These are phyloP conservation scores for Hypoxylon lienhwacheense DNA, from an alignment of 495 filamentous ascomycete species.

Conservation along the genomic window DNA sequence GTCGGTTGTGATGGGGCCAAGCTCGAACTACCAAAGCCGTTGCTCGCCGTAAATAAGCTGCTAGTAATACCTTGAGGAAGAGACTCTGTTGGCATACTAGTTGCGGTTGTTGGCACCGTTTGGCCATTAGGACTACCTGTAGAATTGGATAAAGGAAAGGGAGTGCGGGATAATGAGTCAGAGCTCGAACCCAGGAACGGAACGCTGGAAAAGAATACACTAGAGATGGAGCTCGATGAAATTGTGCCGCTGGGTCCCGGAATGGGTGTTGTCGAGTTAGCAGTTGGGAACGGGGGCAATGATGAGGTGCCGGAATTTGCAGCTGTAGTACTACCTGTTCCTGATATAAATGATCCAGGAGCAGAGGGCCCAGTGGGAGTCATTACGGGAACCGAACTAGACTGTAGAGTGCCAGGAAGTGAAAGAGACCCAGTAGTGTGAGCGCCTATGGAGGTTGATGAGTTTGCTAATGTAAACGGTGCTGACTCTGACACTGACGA, in stretches of 20 bases:
- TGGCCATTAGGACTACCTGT: slow-evolving; percentile 12
- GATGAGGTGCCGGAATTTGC: slow-evolving; percentile 2
- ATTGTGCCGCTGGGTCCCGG: neutral
- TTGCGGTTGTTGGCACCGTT: slow-evolving; percentile 8
- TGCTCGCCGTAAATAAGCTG: neutral
- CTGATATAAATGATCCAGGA: neutral
- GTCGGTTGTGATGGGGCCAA: slow-evolving; percentile 4
- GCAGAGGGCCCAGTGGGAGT: slow-evolving; percentile 2
- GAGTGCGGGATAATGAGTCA: slow-evolving; percentile 2
- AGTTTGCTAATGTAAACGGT: slow-evolving; percentile 30
- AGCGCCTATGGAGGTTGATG: slow-evolving; percentile 9
- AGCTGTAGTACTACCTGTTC: neutral
- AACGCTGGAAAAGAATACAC: neutral
- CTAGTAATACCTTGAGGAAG: neutral
- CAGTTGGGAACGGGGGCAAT: slow-evolving; percentile 13
- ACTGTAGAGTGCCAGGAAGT: neutral
- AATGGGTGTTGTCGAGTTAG: slow-evolving; percentile 17
- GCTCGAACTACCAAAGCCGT: slow-evolving; percentile 5
- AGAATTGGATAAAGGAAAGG: slow-evolving; percentile 18
- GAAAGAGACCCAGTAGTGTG: slow-evolving; percentile 9
- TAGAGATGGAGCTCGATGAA: neutral
- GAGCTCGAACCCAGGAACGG: neutral
- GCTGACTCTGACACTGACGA: slow-evolving; percentile 8
- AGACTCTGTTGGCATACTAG: slow-evolving; percentile 2
- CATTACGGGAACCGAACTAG: slow-evolving; percentile 9